A percentile compares a stretch with the other conserved stretches of the same genome.
These are phyloP conservation scores for Jaltomata sinuosa DNA, from an alignment of 257 asterid species.

Conservation along the genomic window DNA sequence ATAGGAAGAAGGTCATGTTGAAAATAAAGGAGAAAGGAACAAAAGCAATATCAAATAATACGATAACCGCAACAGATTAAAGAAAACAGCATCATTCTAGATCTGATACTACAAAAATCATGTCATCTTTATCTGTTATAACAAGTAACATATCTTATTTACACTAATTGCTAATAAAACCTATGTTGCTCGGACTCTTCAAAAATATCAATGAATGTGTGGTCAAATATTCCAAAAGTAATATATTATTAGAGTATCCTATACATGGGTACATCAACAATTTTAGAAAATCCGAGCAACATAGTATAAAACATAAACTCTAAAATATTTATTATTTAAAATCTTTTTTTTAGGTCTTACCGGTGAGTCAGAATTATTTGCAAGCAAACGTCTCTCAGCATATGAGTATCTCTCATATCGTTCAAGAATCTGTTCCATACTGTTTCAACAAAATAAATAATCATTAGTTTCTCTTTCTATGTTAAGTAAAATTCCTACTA, in stretches of 20 bases:
- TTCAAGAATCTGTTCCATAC: constrained; percentile 91
- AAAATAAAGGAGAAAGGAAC: neutral
- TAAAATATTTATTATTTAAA: neutral
- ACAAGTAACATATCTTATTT: neutral
- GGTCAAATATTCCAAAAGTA: too few species aligned
- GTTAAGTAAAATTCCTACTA: neutral
- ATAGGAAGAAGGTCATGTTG: neutral
- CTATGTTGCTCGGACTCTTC: too few species aligned
- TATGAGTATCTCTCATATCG: constrained; percentile 78
- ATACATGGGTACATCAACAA: too few species aligned
- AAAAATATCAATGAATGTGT: too few species aligned
- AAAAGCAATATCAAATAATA: neutral
- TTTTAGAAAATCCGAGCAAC: too few species aligned
- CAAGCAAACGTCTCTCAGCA: constrained; percentile 59
- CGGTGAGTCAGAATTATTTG: constrained; percentile 44
- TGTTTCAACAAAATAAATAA: constrained; percentile 10
- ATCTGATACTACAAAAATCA: too few species aligned
- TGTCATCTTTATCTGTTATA: neutral
- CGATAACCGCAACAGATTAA: too few species aligned
- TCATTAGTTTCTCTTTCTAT: neutral
- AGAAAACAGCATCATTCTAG: too few species aligned
- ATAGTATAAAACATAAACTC: neutral
- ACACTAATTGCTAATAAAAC: too few species aligned
- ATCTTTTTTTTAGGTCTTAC: constrained; percentile 10
- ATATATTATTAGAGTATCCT: too few species aligned